phyloP scores from a whole-genome alignment of 495 filamentous ascomycete genomes.

The Lentithecium fluviatile region DNA sequence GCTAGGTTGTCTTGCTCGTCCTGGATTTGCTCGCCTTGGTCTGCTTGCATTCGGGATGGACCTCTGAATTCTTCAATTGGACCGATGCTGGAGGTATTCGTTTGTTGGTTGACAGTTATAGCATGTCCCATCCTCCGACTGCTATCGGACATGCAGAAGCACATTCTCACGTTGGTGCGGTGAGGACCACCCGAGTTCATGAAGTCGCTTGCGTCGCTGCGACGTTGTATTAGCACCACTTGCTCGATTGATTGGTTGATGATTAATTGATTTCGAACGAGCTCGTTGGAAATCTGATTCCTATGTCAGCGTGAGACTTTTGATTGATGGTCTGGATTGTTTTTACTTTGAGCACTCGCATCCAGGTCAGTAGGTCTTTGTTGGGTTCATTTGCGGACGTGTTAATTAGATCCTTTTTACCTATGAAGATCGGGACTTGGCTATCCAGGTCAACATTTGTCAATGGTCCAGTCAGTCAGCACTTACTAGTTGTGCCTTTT shows the following conservation, averaged over 20 bases:
- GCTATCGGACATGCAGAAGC: constrained; percentile 60
- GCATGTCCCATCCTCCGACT: constrained; percentile 56
- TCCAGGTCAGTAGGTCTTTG: constrained; percentile 65
- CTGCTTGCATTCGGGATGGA: constrained; percentile 74
- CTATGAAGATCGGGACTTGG: constrained; percentile 64
- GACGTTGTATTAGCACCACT: constrained; percentile 68
- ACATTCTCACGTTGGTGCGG: constrained; percentile 69
- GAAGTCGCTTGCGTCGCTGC: constrained; percentile 62
- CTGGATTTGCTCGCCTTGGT: constrained; percentile 59
- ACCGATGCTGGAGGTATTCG: constrained; percentile 35
- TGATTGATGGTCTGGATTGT: neutral
- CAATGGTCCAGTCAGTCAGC: neutral
- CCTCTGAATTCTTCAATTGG: constrained; percentile 54
- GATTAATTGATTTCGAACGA: constrained; percentile 77
- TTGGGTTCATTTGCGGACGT: constrained; percentile 71
- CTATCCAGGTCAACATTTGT: constrained; percentile 40
- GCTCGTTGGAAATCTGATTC: constrained; percentile 63
- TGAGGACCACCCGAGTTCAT: constrained; percentile 53
- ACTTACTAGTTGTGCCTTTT: constrained; percentile 54
- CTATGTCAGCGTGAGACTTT: constrained; percentile 39
- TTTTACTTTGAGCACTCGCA: constrained; percentile 68
- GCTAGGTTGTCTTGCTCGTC: constrained; percentile 42
- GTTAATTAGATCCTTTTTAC: constrained; percentile 57
- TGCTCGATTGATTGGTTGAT: constrained; percentile 84
- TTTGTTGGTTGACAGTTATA: constrained; percentile 38